Percentiles rank a stretch among this genome's conserved stretches.
Conservation (phyloP, 2,329 filamentous ascomycete species). For the Alternaria brassicicola region DNA sequence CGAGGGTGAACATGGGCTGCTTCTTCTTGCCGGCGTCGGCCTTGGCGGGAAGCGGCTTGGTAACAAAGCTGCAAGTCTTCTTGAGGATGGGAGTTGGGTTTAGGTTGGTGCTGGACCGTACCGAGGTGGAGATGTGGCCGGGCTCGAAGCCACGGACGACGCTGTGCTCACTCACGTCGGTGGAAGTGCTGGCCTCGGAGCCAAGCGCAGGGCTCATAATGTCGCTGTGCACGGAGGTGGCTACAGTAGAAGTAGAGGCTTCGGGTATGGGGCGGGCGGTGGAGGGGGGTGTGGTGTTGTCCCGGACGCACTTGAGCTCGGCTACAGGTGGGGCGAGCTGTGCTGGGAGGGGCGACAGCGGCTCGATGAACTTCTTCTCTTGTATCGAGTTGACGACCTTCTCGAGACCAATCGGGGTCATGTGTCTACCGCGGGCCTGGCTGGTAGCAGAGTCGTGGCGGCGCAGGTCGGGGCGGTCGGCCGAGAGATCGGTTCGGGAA, state of each 20-base stretch:
- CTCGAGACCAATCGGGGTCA: constrained; percentile 89
- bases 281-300: constrained; percentile 48
- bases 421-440: constrained; percentile 79
- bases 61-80: constrained; percentile 44
- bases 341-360: constrained; percentile 56
- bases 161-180: constrained; percentile 67
- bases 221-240: constrained; percentile 51
- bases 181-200: constrained; percentile 68
- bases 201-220: constrained; percentile 50
- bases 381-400: constrained; percentile 94
- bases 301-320: constrained; percentile 16
- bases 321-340: constrained; percentile 41
- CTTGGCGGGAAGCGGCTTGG: constrained; percentile 36
- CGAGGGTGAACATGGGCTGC: constrained; percentile 74
- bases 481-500: constrained; percentile 56
- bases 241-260: constrained; percentile 65
- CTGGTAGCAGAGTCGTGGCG: constrained; percentile 73
- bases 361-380: constrained; percentile 74
- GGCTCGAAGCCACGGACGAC: constrained; percentile 88
- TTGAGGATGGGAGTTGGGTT: constrained; percentile 68
- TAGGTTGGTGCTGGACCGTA: constrained; percentile 66
- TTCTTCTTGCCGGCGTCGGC: constrained; percentile 64
- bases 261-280: constrained; percentile 59
- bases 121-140: constrained; percentile 72
- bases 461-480: constrained; percentile 68